phyloP scores from a whole-genome alignment of 371 early-diverging fungal genomes.

The Rhizopus microsporus region DNA sequence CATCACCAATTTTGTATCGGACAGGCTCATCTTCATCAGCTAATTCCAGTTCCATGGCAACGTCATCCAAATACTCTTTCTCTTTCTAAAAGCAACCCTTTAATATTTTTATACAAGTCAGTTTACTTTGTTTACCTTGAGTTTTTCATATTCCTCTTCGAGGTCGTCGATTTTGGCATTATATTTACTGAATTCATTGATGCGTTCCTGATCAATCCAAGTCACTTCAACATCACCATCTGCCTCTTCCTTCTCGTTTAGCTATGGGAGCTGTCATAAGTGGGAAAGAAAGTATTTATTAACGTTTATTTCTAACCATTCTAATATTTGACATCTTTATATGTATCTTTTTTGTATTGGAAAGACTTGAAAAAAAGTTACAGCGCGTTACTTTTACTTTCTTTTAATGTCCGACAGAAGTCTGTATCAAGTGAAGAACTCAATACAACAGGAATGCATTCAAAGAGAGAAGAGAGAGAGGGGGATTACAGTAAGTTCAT shows the following conservation, averaged over 20 bases:
- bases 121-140: conserved; percentile 62
- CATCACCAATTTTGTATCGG: conserved; percentile 88
- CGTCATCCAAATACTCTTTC: conserved; percentile 91
- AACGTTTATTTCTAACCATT: conserved; percentile 15
- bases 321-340: conserved; percentile 32
- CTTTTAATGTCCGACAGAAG: too few species aligned
- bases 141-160: conserved; percentile 76
- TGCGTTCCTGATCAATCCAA: conserved; percentile 93
- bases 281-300: neutral
- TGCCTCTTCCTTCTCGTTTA: conserved; percentile 71
- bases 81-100: conserved; percentile 59
- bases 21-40: conserved; percentile 89
- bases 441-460: too few species aligned
- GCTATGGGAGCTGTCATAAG: conserved; percentile 14
- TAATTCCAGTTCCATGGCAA: conserved; percentile 87
- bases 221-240: conserved; percentile 90
- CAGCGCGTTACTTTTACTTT: too few species aligned
- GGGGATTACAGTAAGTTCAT: too few species aligned
- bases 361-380: too few species aligned
- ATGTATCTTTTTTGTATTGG: neutral
- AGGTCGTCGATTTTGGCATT: conserved; percentile 77
- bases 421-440: too few species aligned
- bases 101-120: neutral
- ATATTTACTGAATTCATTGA: conserved; percentile 90
- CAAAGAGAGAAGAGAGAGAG: too few species aligned